Base-by-base conservation (phyloP, 2,329 filamentous ascomycete genomes). In the Aspergillus chevalieri region DNA sequence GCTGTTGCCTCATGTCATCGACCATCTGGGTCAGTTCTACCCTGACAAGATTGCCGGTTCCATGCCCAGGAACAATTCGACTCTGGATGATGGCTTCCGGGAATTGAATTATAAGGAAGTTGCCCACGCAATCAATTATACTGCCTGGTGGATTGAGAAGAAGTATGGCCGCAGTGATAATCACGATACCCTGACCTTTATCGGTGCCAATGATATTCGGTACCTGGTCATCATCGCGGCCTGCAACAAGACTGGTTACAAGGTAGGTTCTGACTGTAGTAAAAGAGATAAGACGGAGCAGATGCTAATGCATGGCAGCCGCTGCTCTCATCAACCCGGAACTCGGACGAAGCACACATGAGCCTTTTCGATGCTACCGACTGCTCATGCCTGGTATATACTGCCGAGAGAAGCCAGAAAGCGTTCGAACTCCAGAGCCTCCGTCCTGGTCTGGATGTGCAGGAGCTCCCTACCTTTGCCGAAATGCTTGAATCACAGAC, bases 371-470 rank as follows among this genome's bases (percentile, higher is more conserved):
- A 47, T 3, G 49, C 44, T 4, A 60, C 56, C 0, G 46, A 46
- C 1, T 60, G 58, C 38, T 48, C 43, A 2, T 55, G 49, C 8
- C 44, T 62, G 17, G 66, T 55, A 36, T 70, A 34, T 56, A 68
- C 33, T 50, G 57, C 30, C 53, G 64, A 45, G 46, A 61, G 34
- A 43, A 46, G n/a, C 53, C 61, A 38, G 46, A 61, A 47, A 50
- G 54, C 53, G 3, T 44, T 51, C 0, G 62, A 57, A 12, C 50
- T 63, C 2, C 50, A 55, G 4, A 28, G 36, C 1, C 38, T 52
- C 2, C 42, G 50, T 3, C 48, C 47, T 2, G 34, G 38, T 6
- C 48, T 59, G 8, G 21, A 48, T 1, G 43, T 49, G 2, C 17
- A 50, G 14, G 48, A 56, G 24, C 43, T 58, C n/a, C 51, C 53